Evolutionary conservation across 1,284 basidiomycete species (phyloP).

Genomic region (Agroathelia rolfsii): DNA sequence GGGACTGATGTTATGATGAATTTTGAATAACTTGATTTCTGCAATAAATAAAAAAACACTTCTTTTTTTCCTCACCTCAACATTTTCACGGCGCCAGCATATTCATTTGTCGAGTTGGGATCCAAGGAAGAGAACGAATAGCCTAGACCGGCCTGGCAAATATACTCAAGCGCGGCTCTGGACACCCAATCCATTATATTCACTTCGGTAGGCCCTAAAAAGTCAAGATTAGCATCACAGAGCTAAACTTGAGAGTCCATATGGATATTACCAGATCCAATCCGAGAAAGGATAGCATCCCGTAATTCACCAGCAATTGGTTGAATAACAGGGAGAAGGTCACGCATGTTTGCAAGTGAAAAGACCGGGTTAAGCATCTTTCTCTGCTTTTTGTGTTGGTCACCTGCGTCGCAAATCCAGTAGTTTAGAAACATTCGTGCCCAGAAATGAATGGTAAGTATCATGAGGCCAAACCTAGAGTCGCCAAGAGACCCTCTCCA

Average conservation of each 20-base stretch:
- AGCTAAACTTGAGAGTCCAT: constrained; percentile 15
- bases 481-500: constrained; percentile 26
- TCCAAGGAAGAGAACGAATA: constrained; percentile 44
- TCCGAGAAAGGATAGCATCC: constrained; percentile 9
- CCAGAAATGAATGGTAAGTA: constrained; percentile 6
- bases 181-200: constrained; percentile 43
- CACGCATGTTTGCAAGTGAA: constrained; percentile 65
- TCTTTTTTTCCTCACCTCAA: constrained; percentile 41
- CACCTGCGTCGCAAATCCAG: constrained; percentile 21
- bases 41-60: constrained; percentile 4
- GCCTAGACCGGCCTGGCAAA: constrained; percentile 38
- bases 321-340: constrained; percentile 55
- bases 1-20: constrained; percentile 32
- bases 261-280: constrained; percentile 20
- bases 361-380: constrained; percentile 70
- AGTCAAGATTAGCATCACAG: constrained; percentile 13
- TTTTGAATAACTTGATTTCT: not conserved
- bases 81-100: constrained; percentile 36
- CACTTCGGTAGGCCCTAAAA: constrained; percentile 12
- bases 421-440: not conserved
- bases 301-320: constrained; percentile 29
- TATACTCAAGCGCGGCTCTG: constrained; percentile 38
- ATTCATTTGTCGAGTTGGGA: constrained; percentile 31
- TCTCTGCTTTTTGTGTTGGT: constrained; percentile 61
- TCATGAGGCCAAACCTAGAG: constrained; percentile 19